Conservation (phyloP, 495 filamentous ascomycete genomes). For the Hypoxylon trugodes region DNA sequence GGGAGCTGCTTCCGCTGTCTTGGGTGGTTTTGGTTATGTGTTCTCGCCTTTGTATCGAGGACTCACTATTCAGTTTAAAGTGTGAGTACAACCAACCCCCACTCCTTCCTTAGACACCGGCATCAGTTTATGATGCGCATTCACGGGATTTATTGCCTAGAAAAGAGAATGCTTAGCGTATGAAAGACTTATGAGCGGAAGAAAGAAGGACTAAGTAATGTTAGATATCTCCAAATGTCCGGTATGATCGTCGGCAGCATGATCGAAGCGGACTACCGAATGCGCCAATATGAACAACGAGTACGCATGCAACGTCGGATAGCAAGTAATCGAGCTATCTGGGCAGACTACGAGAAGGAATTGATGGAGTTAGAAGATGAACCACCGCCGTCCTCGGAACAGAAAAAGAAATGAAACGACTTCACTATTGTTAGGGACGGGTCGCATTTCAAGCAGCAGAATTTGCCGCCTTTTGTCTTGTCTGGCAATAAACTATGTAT, state of each 20-base stretch:
- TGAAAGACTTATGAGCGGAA: too few species aligned
- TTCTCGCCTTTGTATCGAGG: conserved; percentile 80
- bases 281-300: conserved; percentile 71
- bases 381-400: neutral
- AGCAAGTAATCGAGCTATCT: conserved; percentile 68
- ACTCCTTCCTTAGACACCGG: too few species aligned
- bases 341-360: conserved; percentile 53
- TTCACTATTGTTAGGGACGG: too few species aligned
- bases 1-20: conserved; percentile 65
- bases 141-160: too few species aligned
- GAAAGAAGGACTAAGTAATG: neutral
- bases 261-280: conserved; percentile 80
- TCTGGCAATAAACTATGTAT: conserved; percentile 13
- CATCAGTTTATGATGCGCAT: too few species aligned
- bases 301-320: conserved; percentile 71
- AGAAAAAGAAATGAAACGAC: conserved; percentile 30
- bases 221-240: conserved; percentile 83
- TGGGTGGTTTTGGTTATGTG: conserved; percentile 64
- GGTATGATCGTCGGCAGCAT: conserved; percentile 86
- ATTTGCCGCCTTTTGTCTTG: neutral
- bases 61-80: conserved; percentile 89
- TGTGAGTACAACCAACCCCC: conserved; percentile 63
- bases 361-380: conserved; percentile 38
- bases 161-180: neutral
- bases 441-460: neutral